Evolutionary conservation across 805 yeast species (phyloP), one percentile per base, ranked within the genome.

Genomic region (Yarrowia keelungensis): DNA sequence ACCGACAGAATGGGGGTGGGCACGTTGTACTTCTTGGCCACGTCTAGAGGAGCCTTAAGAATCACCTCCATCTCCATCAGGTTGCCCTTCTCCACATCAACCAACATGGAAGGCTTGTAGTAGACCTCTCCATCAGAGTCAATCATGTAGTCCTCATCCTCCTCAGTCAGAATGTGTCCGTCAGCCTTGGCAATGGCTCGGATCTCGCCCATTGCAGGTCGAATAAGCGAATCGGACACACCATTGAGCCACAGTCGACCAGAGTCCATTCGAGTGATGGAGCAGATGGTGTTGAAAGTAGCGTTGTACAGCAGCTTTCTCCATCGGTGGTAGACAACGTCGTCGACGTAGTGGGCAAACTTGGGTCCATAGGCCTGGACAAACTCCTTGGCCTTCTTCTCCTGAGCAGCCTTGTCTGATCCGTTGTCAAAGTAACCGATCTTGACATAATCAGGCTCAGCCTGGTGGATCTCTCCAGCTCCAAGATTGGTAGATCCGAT

Each of bases 51-150:
- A 73, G 88, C 90, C 4, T 94, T 93, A 64, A 89, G 78, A 70
- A 91, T 88, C 26, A 85, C 89, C 73, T 90, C 92, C 38, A 87
- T 77, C 76, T 91, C 96, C 72, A 90, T 84, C 59, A 87, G 86
- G 74, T 89, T 87, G 35, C 87, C 86, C 74, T 88, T 87, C 64
- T 84, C 79, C 22, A 83, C 82, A 74, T 89, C 95, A 11, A 88
- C 89, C 70, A 84, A 79, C 94, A 89, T 89, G 4, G 92, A 88
- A 2, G 94, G 94, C 65, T 83, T 81, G 75, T 85, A 89, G 78
- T 83, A 85, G 43, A 79, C 81, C 11, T 86, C 86, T 69, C 83
- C 89, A 74, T 88, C 90, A 22, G 86, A 81, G 71, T 86, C 87
- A 45, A 86, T 75, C 81, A 86, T 84, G 58, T 74, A 70, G 70